These are phyloP conservation scores for Coemansia sp. DNA, from an alignment of 192 early-diverging fungal species.

Conservation along the genomic window DNA sequence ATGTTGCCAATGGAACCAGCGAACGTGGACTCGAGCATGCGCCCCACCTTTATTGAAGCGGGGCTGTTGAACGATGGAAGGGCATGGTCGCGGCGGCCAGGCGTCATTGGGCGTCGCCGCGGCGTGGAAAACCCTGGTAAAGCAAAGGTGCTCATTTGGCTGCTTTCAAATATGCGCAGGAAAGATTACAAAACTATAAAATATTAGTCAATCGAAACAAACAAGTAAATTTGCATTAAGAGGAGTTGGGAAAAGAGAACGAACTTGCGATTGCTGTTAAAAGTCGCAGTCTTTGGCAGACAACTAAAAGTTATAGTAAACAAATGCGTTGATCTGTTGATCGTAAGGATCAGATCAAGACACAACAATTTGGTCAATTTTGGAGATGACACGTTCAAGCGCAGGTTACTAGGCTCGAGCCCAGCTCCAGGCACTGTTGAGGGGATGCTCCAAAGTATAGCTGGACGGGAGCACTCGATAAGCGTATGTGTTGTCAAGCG, in stretches of 20 bases:
- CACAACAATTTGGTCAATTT: too few relatives aligned
- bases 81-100: conserved; percentile 46
- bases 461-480: too few relatives aligned
- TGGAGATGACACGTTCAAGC: too few relatives aligned
- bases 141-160: neutral
- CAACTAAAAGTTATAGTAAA: neutral
- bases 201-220: neutral
- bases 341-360: neutral
- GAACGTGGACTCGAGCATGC: conserved; percentile 40
- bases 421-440: too few relatives aligned
- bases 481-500: too few relatives aligned
- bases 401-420: too few relatives aligned
- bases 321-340: neutral
- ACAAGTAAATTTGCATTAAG: neutral
- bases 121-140: conserved; percentile 39
- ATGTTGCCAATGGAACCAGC: neutral
- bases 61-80: conserved; percentile 53
- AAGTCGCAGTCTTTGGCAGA: too few relatives aligned
- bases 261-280: neutral
- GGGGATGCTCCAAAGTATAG: too few relatives aligned
- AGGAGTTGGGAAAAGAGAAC: neutral
- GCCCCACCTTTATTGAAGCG: conserved; percentile 33
- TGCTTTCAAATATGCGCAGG: neutral
- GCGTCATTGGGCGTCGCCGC: conserved; percentile 47
- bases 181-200: neutral